Evolutionary conservation across 345 rosid genomes (phyloP), one percentile per base, ranked within the genome.

Genomic region (Bruguiera sexangula): DNA sequence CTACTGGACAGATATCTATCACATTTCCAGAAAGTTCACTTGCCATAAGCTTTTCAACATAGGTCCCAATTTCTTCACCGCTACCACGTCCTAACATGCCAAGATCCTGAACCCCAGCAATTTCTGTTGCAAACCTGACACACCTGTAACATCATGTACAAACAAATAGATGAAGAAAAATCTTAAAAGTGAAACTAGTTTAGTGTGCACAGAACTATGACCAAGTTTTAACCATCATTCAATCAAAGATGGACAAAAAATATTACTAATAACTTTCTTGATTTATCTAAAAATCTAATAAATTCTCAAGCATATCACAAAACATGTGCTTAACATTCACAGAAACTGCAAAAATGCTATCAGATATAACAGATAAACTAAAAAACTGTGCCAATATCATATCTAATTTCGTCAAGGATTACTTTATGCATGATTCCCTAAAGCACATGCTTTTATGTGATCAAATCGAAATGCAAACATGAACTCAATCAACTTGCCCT

Each of bases 11-110:
- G 24, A 95, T 95, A 69, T 95, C 99, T 34, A 95, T 95, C 10
- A 92, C 96, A 67, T 92, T 95, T 84, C 99, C 99, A 73, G 98
- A 92, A 65, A 95, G 98, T 73, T 95, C 99, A 83, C 99, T 95
- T 60, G 96, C 89, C 99, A 95, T 95, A 74, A 95, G 98, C 76
- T 85, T 95, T 74, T 95, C 99, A 63, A 95, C 99, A 50, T 95
- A 95, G 70, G 99, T 95, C 66, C 99, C 99, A 68, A 95, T 95
- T 82, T 95, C 99, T 82, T 95, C 99, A 79, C 99, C 98, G 71
- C 98, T 95, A 52, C 99, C 99, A 77, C 99, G 99, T 32, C 99
- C 99, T 75, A 95, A 77, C 71, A 95, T 88, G 64, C 99, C 99
- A 84, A 95, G 99, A 85, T 95, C 99, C 82, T 95, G 82, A 75